Conservation (phyloP, 2,329 filamentous ascomycete genomes). For the Aspergillus brunneoviolaceus region DNA sequence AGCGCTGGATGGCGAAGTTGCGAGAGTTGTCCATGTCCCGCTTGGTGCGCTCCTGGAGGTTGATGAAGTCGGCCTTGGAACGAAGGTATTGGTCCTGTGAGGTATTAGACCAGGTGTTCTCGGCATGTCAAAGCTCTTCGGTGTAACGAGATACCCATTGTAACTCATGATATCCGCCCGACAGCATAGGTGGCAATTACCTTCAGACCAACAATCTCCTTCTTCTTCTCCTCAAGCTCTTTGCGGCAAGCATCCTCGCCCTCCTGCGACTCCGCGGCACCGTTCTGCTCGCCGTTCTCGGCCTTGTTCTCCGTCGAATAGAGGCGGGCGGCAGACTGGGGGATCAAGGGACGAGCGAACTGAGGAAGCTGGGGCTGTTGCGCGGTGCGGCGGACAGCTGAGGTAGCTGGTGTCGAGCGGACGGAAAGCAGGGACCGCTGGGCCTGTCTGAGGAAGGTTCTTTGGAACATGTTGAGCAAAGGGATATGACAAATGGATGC, state of each 20-base stretch:
- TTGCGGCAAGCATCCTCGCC: constrained; percentile 56
- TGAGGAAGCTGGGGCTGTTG: constrained; percentile 31
- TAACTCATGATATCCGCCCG: neutral
- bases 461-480: constrained; percentile 43
- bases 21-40: constrained; percentile 84
- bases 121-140: too few species aligned
- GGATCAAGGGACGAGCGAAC: constrained; percentile 34
- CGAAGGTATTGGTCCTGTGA: constrained; percentile 88
- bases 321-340: constrained; percentile 36
- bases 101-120: neutral
- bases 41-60: constrained; percentile 90
- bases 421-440: constrained; percentile 37
- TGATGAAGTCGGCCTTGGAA: constrained; percentile 93
- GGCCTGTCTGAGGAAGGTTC: constrained; percentile 43
- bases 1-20: constrained; percentile 91
- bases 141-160: neutral
- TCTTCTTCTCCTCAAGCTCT: constrained; percentile 70
- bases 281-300: constrained; percentile 37
- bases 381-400: constrained; percentile 35
- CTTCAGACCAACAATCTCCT: constrained; percentile 79
- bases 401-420: constrained; percentile 35
- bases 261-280: constrained; percentile 31
- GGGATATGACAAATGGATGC: neutral
- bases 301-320: constrained; percentile 46
- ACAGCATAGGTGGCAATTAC: constrained; percentile 49